Conservation (phyloP, 768 basidiomycete species). For the Mycena crocata region DNA sequence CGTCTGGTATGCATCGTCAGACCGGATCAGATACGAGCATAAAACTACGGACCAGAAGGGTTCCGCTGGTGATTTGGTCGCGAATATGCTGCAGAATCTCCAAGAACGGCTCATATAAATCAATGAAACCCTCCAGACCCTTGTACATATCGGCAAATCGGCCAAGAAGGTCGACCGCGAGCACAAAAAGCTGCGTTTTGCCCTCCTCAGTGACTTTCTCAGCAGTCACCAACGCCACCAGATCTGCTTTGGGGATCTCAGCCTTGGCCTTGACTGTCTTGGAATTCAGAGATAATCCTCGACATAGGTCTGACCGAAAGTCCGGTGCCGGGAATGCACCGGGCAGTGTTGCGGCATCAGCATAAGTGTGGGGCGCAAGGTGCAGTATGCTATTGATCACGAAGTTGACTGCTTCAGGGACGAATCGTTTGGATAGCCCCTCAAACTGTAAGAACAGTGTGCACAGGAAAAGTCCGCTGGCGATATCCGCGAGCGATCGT, state of each 20-base stretch:
- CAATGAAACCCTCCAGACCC: slow-evolving; percentile 83
- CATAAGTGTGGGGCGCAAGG: slow-evolving; percentile 74
- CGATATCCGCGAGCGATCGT: slow-evolving; percentile 77
- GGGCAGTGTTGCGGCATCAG: slow-evolving; percentile 61
- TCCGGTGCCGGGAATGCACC: slow-evolving; percentile 81
- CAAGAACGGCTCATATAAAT: slow-evolving; percentile 80
- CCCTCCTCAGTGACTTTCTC: slow-evolving; percentile 63
- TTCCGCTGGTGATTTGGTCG: slow-evolving; percentile 55
- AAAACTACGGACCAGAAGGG: slow-evolving; percentile 63
- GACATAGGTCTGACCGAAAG: slow-evolving; percentile 63
- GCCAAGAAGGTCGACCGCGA: slow-evolving; percentile 72
- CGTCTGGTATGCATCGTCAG: slow-evolving; percentile 51
- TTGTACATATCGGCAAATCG: slow-evolving; percentile 83
- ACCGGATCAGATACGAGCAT: background rate
- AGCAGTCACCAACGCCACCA: slow-evolving; percentile 54
- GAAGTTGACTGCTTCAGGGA: slow-evolving; percentile 93
- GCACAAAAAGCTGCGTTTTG: slow-evolving; percentile 78
- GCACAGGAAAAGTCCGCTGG: slow-evolving; percentile 90
- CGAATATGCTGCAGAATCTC: slow-evolving; percentile 68
- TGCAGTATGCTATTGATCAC: slow-evolving; percentile 75
- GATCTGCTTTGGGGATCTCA: slow-evolving; percentile 57
- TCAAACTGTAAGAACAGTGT: slow-evolving; percentile 90
- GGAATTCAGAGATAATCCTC: slow-evolving; percentile 51
- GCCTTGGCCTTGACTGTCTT: slow-evolving; percentile 52
- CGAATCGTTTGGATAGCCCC: slow-evolving; percentile 81